A percentile compares a stretch with the other conserved stretches of the same genome.
Conservation (phyloP, 2,329 filamentous ascomycete species). For the Xylariomycetidae sp. region DNA sequence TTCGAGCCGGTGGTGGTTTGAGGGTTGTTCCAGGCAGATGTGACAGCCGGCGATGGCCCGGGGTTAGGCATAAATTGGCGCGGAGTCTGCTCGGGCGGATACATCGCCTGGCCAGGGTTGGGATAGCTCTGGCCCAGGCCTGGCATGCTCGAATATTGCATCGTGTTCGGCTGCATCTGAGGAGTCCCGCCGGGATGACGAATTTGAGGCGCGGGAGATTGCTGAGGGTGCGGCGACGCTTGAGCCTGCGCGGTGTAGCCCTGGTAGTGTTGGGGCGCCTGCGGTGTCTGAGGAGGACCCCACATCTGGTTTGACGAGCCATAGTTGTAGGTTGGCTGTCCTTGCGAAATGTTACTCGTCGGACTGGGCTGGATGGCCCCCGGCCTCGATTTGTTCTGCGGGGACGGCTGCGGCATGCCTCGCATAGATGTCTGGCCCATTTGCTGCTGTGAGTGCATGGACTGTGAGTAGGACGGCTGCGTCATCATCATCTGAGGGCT, state of each 20-base stretch:
- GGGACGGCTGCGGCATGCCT: constrained; percentile 58
- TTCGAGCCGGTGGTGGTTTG: constrained; percentile 56
- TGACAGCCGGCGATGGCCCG: constrained; percentile 44
- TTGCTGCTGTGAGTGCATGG: constrained; percentile 65
- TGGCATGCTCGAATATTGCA: constrained; percentile 62
- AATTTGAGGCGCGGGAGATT: constrained; percentile 55
- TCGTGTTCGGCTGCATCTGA: constrained; percentile 50
- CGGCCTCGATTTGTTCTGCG: constrained; percentile 62
- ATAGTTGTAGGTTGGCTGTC: constrained; percentile 58
- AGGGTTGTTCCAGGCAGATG: constrained; percentile 53
- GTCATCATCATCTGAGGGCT: constrained; percentile 65
- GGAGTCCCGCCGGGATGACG: constrained; percentile 50
- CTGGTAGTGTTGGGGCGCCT: constrained; percentile 54
- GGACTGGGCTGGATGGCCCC: constrained; percentile 54
- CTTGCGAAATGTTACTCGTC: constrained; percentile 48
- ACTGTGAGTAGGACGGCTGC: constrained; percentile 62
- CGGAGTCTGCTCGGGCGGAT: constrained; percentile 58
- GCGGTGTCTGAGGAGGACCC: constrained; percentile 56
- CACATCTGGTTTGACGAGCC: constrained; percentile 58
- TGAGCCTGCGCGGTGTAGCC: constrained; percentile 50
- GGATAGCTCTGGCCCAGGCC: constrained; percentile 55
- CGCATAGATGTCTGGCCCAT: constrained; percentile 70
- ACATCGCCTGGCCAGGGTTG: constrained; percentile 52
- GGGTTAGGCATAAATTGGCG: constrained; percentile 65
- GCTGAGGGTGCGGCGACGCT: constrained; percentile 45